Percentiles rank a stretch among this genome's conserved stretches.
Evolutionary conservation across 345 rosid genomes (phyloP).

Genomic region (Passiflora organensis): DNA sequence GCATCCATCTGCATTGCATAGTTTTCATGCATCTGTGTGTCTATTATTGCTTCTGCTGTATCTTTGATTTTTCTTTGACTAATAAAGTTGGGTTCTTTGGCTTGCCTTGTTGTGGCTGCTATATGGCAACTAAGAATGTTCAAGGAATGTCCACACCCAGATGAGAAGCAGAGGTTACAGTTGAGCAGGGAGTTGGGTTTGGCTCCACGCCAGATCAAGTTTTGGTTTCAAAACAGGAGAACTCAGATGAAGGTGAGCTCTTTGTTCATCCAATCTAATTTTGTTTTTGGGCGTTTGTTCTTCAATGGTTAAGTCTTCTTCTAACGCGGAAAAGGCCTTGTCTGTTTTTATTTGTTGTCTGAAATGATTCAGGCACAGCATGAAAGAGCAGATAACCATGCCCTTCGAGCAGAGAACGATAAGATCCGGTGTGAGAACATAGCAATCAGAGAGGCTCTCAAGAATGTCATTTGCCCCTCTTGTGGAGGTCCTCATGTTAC

Average conservation of each 20-base stretch:
- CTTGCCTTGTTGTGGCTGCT: neutral
- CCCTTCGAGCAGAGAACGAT: conserved; percentile 80
- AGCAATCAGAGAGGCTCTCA: conserved; percentile 88
- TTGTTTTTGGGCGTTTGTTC: conserved; percentile 3
- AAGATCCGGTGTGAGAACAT: conserved; percentile 95
- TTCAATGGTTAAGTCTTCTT: neutral
- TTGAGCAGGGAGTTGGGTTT: conserved; percentile 83
- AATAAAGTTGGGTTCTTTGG: neutral
- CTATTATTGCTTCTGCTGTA: neutral
- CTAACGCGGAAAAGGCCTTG: neutral
- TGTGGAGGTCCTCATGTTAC: conserved; percentile 83
- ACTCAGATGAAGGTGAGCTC: conserved; percentile 86
- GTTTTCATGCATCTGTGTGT: neutral
- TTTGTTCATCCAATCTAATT: neutral
- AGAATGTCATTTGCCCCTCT: conserved; percentile 82
- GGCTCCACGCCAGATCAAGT: conserved; percentile 95
- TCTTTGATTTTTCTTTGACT: neutral
- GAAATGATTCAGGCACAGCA: conserved; percentile 66
- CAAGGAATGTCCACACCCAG: conserved; percentile 97
- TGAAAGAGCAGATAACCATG: conserved; percentile 81
- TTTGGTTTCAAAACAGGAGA: conserved; percentile 97
- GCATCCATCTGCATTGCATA: conserved; percentile 1
- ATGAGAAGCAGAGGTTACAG: conserved; percentile 85
- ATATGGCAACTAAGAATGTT: conserved; percentile 60
- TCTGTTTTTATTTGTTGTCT: neutral